Evolutionary conservation across 1,284 basidiomycete species (phyloP), one percentile per base, ranked within the genome.

Genomic region (Xerocomus nothofagi): DNA sequence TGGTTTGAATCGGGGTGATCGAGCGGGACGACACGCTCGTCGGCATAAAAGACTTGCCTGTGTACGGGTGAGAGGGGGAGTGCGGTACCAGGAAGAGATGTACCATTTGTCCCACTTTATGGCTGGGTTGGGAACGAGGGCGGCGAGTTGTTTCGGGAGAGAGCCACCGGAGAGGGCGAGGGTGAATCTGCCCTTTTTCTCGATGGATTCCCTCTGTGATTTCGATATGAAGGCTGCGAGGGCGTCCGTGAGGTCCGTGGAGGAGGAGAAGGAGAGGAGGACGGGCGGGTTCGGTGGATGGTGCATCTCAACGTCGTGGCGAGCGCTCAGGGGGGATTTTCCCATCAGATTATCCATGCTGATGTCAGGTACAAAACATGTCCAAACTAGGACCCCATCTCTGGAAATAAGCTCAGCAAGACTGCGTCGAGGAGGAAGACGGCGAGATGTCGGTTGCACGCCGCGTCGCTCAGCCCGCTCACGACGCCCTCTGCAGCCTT

Each of bases 31-130:
- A 88, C 84, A 48, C 97, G 91, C 75, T 99, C 97, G 70, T 99
- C 97, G 45, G 88, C 93, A 70, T 98, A 99, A 75, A 91, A 99
- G 62, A 99, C 85, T 62, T 98, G 93, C 95, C 95, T 98, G 69
- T 31, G 38, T 8, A 10, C 4, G 36, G 18, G 20, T 50, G 43
- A 59, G 51, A 21, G 4, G 36, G 29, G 31, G 31, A 5, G 32
- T n/a, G 6, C 6, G 17, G 21, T 32, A 30, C 10, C 6, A 15
- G 26, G 47, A 31, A 23, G 14, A 39, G 30, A 40, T 23, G 57
- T 61, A 94, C 95, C 95, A 99, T 70, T 93, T 92, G 68, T 95
- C 87, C 95, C 97, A 99, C 69, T 90, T 91, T 14, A 95, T 81
- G 39, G 81, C 80, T 36, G 86, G 75, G 58, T 90, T 79, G 49